A percentile compares a stretch with the other conserved stretches of the same genome.
Conservation (phyloP, 306 rosid species). For the Lupinus albus region DNA sequence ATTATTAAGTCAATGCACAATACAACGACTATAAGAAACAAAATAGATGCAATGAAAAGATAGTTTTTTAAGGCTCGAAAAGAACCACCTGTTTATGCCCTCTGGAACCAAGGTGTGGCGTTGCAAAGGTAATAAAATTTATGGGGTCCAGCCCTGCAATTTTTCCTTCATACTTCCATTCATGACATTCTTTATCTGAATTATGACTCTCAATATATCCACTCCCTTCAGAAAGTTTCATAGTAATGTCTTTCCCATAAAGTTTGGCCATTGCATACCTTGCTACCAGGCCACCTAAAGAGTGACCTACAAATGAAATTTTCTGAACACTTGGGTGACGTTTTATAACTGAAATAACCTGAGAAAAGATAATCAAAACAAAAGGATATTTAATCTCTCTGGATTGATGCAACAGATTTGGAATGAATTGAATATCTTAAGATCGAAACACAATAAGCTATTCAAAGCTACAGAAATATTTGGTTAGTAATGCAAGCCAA, state of each 20-base stretch:
- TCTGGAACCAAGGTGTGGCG: slow-evolving; percentile 93
- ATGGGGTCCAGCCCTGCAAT: slow-evolving; percentile 85
- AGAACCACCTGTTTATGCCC: slow-evolving; percentile 78
- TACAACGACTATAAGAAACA: no score
- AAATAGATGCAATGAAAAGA: neutral
- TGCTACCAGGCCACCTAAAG: slow-evolving; percentile 79
- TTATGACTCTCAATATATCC: slow-evolving; percentile 47
- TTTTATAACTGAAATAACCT: slow-evolving; percentile 67
- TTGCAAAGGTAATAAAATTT: slow-evolving; percentile 78
- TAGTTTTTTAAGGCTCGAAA: neutral
- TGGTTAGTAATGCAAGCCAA: slow-evolving; percentile 11
- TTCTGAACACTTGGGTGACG: slow-evolving; percentile 63
- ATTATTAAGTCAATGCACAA: no score
- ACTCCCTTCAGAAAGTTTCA: slow-evolving; percentile 45
- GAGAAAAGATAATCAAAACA: slow-evolving; percentile 27
- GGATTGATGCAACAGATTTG: slow-evolving; percentile 25
- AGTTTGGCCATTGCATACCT: slow-evolving; percentile 83
- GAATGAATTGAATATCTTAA: slow-evolving; percentile 26
- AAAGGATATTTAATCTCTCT: slow-evolving; percentile 17
- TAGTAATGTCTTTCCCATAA: slow-evolving; percentile 53
- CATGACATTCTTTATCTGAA: slow-evolving; percentile 44
- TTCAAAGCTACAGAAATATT: neutral
- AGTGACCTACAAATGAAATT: slow-evolving; percentile 80
- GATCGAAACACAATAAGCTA: neutral
- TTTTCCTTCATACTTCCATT: slow-evolving; percentile 51